Percentiles rank a stretch among this genome's conserved stretches.
Conservation (phyloP, 2,329 filamentous ascomycete species). For the Amauroascus verrucosus region DNA sequence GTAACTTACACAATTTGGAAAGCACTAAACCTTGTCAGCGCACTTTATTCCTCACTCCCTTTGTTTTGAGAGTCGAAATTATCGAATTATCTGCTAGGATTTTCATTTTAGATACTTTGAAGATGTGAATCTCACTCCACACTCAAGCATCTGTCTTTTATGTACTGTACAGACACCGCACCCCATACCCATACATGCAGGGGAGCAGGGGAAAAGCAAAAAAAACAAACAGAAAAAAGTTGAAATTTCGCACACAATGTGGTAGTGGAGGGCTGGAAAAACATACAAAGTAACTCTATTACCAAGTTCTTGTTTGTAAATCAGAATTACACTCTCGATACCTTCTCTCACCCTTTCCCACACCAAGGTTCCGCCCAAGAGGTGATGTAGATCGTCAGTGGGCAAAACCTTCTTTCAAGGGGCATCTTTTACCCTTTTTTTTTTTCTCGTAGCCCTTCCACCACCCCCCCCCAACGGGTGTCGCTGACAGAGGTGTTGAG, state of each 20-base stretch:
- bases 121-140: no score
- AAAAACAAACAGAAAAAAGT: neutral
- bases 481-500: constrained; percentile 8
- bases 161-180: no score
- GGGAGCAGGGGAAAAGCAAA: neutral
- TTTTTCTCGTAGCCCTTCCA: neutral
- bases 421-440: neutral
- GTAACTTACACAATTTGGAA: neutral
- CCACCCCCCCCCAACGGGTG: neutral
- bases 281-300: neutral
- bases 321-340: constrained; percentile 1
- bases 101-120: neutral
- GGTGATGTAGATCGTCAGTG: constrained; percentile 1
- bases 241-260: neutral
- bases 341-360: neutral
- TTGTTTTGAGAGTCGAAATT: neutral
- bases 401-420: neutral
- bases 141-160: no score
- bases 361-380: constrained; percentile 1
- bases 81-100: neutral
- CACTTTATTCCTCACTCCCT: no score
- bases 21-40: neutral
- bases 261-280: neutral
- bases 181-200: no score
- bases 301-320: constrained; percentile 1